Conservation (phyloP, 139 green algal genomes). For the Chlamydomonas schloesseri region DNA sequence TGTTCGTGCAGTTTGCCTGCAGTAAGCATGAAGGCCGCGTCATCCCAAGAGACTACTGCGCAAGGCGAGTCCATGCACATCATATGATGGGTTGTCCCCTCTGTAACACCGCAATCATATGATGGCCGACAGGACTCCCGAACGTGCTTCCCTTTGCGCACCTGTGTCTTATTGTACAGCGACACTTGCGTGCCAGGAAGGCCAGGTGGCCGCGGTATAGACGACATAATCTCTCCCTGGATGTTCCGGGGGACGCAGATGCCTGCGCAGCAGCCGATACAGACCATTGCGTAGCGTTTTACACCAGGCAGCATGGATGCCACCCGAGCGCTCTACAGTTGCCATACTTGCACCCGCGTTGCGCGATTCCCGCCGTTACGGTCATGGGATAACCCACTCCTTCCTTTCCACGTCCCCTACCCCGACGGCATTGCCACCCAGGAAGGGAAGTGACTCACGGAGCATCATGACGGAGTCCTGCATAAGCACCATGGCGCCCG, state of each 20-base stretch:
- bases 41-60: too few species aligned
- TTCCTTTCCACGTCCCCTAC: too few species aligned
- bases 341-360: neutral
- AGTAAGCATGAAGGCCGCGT: too few species aligned
- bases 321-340: too few species aligned
- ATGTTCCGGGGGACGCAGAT: constrained; percentile 34
- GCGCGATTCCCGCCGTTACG: neutral
- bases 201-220: neutral
- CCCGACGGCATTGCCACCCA: too few species aligned
- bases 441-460: constrained; percentile 15
- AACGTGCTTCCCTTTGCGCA: too few species aligned
- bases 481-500: constrained; percentile 29
- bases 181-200: constrained; percentile 15
- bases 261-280: neutral
- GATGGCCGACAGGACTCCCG: too few species aligned
- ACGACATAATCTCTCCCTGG: constrained; percentile 17
- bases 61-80: too few species aligned
- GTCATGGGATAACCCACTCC: neutral
- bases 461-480: constrained; percentile 22
- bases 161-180: neutral
- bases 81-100: too few species aligned
- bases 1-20: constrained; percentile 7
- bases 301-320: too few species aligned
- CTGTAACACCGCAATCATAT: too few species aligned
- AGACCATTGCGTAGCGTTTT: too few species aligned